phyloP scores from a whole-genome alignment of 352 stramenopile species.

The Pythium aristosporum region DNA sequence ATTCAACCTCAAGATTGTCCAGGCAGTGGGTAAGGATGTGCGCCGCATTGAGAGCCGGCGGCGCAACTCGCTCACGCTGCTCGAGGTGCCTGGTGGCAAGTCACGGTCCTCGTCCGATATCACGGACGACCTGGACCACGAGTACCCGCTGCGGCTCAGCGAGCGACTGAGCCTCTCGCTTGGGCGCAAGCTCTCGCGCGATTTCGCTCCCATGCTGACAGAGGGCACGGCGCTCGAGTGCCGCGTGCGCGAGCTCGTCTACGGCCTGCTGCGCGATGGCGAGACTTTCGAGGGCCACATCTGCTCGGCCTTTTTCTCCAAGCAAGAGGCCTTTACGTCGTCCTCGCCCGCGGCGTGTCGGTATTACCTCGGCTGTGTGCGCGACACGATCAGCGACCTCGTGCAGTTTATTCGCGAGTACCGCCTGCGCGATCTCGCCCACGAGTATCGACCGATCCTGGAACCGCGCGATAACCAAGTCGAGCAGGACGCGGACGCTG shows the following conservation, averaged over 20 bases:
- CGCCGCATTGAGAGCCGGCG: slow-evolving; percentile 21
- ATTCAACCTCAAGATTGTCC: slow-evolving; percentile 28
- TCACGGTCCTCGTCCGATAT: slow-evolving; percentile 4
- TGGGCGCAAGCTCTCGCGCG: slow-evolving; percentile 19
- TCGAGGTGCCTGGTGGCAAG: slow-evolving; percentile 5
- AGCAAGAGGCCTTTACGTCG: slow-evolving; percentile 16
- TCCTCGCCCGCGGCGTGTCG: slow-evolving; percentile 18
- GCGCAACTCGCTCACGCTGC: slow-evolving; percentile 16
- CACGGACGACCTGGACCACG: neutral
- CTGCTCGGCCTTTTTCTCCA: slow-evolving; percentile 25
- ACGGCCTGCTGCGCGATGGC: slow-evolving; percentile 19
- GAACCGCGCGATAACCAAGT: slow-evolving; percentile 2
- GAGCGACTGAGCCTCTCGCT: slow-evolving; percentile 22
- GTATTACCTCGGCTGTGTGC: slow-evolving; percentile 32
- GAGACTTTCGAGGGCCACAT: slow-evolving; percentile 34
- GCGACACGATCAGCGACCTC: slow-evolving; percentile 36
- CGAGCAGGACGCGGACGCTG: slow-evolving; percentile 5
- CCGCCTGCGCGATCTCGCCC: slow-evolving; percentile 20
- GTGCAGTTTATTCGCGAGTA: slow-evolving; percentile 39
- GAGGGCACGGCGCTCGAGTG: slow-evolving; percentile 25
- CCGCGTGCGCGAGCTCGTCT: slow-evolving; percentile 26
- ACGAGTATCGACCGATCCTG: slow-evolving; percentile 1
- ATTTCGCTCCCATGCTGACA: slow-evolving; percentile 27
- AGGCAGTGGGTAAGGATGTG: slow-evolving; percentile 23
- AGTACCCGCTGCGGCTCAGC: slow-evolving; percentile 17